Evolutionary conservation across 2,329 filamentous ascomycete species (phyloP).

Genomic region (Sarocladiaceae sp.): DNA sequence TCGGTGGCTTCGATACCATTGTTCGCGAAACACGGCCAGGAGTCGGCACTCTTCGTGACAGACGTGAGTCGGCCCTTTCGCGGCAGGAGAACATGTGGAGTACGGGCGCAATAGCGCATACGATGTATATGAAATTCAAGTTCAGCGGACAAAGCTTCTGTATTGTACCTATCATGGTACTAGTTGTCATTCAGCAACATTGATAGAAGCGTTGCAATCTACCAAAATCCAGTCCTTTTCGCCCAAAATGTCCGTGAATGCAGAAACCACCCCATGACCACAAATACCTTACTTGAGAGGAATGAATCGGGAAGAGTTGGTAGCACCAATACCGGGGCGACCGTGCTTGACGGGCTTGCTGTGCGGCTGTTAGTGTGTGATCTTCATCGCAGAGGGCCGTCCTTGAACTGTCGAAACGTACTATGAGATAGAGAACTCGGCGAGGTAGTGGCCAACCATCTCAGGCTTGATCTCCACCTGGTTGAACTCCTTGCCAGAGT

Average conservation of each 20-base stretch:
- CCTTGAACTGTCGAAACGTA: constrained; percentile 48
- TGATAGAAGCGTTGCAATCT: constrained; percentile 39
- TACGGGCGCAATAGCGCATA: neutral
- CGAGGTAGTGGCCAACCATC: constrained; percentile 99
- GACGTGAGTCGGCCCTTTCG: too few species aligned
- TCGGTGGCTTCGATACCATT: too few species aligned
- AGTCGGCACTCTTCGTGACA: too few species aligned
- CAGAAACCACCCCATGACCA: constrained; percentile 47
- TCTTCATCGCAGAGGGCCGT: neutral
- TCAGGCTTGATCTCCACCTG: constrained; percentile 99
- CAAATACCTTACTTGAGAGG: constrained; percentile 91
- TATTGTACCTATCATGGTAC: constrained; percentile 40
- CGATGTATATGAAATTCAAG: neutral
- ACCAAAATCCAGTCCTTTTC: constrained; percentile 55
- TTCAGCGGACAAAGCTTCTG: constrained; percentile 32
- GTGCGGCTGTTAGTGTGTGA: constrained; percentile 43
- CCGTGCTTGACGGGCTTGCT: constrained; percentile 99
- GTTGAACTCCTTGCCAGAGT: constrained; percentile 99
- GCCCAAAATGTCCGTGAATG: constrained; percentile 54
- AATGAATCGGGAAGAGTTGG: constrained; percentile 99
- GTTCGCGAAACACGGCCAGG: too few species aligned
- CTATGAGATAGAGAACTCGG: constrained; percentile 99
- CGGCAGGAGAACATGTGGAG: neutral
- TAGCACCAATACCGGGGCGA: constrained; percentile 99
- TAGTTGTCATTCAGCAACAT: constrained; percentile 39